Base-by-base conservation (phyloP, 2,329 filamentous ascomycete genomes). In the Coniochaeta ligniaria region DNA sequence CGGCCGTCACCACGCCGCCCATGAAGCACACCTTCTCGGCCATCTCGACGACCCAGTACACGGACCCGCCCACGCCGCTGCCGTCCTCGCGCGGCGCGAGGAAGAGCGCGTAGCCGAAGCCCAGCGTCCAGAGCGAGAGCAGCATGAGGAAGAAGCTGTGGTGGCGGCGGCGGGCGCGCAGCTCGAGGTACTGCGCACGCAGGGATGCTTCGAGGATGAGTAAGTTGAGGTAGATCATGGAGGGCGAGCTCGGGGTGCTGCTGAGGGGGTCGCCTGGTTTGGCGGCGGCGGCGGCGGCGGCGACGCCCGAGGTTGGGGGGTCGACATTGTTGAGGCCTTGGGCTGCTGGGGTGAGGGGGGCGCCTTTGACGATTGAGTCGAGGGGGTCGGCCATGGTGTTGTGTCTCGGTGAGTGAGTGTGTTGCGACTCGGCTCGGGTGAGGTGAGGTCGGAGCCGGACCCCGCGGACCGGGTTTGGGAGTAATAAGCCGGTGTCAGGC, bases 221-320 rank as follows among this genome's bases (percentile, higher is more conserved):
- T 26, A 99, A 88, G 75, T 99, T 99, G 69, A 99, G 87, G 77
- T 99, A 99, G 71, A 99, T 97, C 80, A 96, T 95, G 60, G 92
- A 91, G 54, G 93, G 93, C 17, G 91, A 92, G 71, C 90, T 94
- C n/a, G 93, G 93, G 17, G 94, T 86, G 63, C 88, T 86, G 68
- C 87, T 88, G 64, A 94, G 83, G 31, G 92, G 91, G 72, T 96
- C 92, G 71, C 78, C 76, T 31, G 79, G 74, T 67, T 80, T 82
- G 67, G 76, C 76, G 65, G 77, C 77, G 67, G 75, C 74, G 67
- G 76, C 76, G 65, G 77, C 77, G 67, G 75, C 74, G 67, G 79
- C 75, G 62, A 84, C 80, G 67, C 84, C 82, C 60, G 88, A 83
- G 61, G 86, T 79, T 6, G 17, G 9, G 11, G 54, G 16, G 3